Conservation (phyloP, 2,329 filamentous ascomycete genomes). For the Penicillium verrucosum region DNA sequence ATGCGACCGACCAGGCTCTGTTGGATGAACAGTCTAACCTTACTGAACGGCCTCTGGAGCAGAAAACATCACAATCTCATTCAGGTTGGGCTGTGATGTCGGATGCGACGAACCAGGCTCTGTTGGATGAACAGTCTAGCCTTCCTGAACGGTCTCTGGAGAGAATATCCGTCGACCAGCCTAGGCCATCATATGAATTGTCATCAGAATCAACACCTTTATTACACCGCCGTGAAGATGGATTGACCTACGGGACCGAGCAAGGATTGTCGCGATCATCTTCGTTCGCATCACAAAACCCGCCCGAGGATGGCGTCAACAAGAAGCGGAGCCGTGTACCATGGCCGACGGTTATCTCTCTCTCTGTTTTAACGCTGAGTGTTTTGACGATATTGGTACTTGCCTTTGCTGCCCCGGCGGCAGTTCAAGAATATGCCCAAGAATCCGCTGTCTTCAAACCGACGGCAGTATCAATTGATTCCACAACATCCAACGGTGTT, state of each 20-base stretch:
- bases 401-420: constrained; percentile 76
- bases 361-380: constrained; percentile 61
- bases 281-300: constrained; percentile 22
- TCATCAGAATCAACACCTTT: constrained; percentile 46
- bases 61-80: background rate
- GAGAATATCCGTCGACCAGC: constrained; percentile 16
- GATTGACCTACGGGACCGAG: constrained; percentile 32
- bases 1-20: too few species aligned
- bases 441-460: constrained; percentile 78
- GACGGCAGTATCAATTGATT: constrained; percentile 78
- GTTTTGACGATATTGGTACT: constrained; percentile 69
- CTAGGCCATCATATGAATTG: constrained; percentile 30
- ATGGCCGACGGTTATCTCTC: constrained; percentile 77
- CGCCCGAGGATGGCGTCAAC: constrained; percentile 13
- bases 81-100: background rate
- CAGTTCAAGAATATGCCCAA: constrained; percentile 81
- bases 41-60: background rate
- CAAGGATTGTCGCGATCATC: constrained; percentile 17
- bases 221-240: constrained; percentile 36
- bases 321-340: constrained; percentile 41
- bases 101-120: background rate
- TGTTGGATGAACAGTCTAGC: background rate
- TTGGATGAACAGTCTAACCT: too few species aligned
- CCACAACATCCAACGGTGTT: constrained; percentile 75
- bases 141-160: constrained; percentile 7